Conservation (phyloP, 1,284 basidiomycete species). For the Fomitiporia mediterranea region DNA sequence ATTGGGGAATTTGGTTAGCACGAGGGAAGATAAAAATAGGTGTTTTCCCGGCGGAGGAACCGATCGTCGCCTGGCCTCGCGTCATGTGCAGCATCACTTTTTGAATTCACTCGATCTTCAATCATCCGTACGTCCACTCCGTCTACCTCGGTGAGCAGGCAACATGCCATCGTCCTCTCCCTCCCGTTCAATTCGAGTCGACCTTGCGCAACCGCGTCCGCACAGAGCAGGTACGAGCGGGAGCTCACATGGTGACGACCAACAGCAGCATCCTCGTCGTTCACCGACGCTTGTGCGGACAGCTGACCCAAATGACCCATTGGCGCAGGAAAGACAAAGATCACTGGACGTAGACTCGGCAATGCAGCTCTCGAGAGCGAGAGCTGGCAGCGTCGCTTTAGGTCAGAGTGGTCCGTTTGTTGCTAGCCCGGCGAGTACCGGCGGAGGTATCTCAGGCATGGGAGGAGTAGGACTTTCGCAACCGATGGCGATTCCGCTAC, state of each 20-base stretch:
- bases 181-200: slow-evolving; percentile 14
- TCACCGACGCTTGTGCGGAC: slow-evolving; percentile 62
- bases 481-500: neutral
- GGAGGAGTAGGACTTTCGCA: neutral
- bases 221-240: slow-evolving; percentile 19
- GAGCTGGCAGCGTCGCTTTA: slow-evolving; percentile 54
- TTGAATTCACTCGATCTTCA: neutral
- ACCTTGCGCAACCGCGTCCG: slow-evolving; percentile 35
- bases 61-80: too few species aligned
- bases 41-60: too few species aligned
- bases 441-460: neutral
- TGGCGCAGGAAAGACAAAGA: slow-evolving; percentile 72
- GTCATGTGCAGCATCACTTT: neutral
- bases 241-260: slow-evolving; percentile 36
- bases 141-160: slow-evolving; percentile 3
- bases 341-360: slow-evolving; percentile 85
- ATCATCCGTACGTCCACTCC: neutral
- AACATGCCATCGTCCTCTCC: slow-evolving; percentile 13
- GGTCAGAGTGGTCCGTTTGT: neutral
- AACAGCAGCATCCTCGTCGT: slow-evolving; percentile 41
- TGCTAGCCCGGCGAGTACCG: neutral
- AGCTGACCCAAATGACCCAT: slow-evolving; percentile 63
- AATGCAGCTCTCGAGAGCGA: slow-evolving; percentile 71
- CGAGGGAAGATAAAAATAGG: too few species aligned
- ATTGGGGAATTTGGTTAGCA: too few species aligned